phyloP scores from a whole-genome alignment of 1,284 basidiomycete genomes.

The Flammula alnicola region DNA sequence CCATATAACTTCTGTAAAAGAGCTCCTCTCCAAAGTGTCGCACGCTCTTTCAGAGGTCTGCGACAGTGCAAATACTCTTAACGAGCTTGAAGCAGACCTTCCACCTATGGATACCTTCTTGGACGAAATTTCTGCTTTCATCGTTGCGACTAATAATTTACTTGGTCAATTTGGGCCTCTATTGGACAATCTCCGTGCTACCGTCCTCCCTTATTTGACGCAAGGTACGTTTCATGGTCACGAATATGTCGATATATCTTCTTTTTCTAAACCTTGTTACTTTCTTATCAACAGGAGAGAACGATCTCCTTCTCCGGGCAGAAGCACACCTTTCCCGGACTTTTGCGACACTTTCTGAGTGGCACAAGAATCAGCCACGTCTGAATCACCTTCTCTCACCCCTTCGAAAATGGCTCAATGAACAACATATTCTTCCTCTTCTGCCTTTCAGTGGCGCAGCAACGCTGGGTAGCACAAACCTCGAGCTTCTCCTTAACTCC shows the following conservation, averaged over 20 bases:
- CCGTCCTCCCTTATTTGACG: slow-evolving; percentile 37
- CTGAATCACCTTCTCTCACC: slow-evolving; percentile 54
- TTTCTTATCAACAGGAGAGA: slow-evolving; percentile 39
- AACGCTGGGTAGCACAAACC: slow-evolving; percentile 24
- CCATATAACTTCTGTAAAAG: slow-evolving; percentile 36
- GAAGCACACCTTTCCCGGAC: slow-evolving; percentile 27
- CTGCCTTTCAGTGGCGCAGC: slow-evolving; percentile 1
- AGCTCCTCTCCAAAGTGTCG: slow-evolving; percentile 39
- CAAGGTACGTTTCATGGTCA: slow-evolving; percentile 44
- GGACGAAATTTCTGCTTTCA: slow-evolving; percentile 27
- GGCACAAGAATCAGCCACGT: slow-evolving; percentile 45
- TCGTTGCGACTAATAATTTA: slow-evolving; percentile 25
- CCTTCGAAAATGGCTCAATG: slow-evolving; percentile 51
- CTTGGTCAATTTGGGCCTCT: slow-evolving; percentile 30
- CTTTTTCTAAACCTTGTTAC: not conserved
- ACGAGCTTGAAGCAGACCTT: slow-evolving; percentile 27
- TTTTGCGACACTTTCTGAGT: slow-evolving; percentile 26
- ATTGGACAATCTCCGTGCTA: slow-evolving; percentile 33
- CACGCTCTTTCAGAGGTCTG: slow-evolving; percentile 47
- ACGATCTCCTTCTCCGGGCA: slow-evolving; percentile 29
- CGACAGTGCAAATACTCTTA: slow-evolving; percentile 12
- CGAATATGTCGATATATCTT: no score
- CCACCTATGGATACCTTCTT: slow-evolving; percentile 27
- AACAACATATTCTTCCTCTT: slow-evolving; percentile 31
- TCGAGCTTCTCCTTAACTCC: slow-evolving; percentile 58